phyloP scores from a whole-genome alignment of 2,329 filamentous ascomycete species.

The Didymella pinodella region DNA sequence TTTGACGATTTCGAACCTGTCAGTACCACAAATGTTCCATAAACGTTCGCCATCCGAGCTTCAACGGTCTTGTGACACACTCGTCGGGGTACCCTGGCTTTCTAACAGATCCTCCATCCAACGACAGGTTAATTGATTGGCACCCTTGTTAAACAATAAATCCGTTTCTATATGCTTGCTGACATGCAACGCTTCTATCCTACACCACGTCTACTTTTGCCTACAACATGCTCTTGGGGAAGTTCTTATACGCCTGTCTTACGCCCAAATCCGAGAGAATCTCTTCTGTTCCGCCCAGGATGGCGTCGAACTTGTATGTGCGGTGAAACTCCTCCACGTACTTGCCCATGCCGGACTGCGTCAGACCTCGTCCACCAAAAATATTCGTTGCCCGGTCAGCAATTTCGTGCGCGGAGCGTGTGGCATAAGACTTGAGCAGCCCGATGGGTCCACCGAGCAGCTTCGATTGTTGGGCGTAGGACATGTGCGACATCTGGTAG shows the following conservation, averaged over 20 bases:
- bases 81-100: constrained; percentile 6
- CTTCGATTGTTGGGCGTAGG: constrained; percentile 76
- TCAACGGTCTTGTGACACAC: constrained; percentile 20
- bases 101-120: constrained; percentile 2
- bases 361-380: constrained; percentile 82
- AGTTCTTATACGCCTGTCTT: constrained; percentile 81
- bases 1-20: constrained; percentile 22
- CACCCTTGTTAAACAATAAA: constrained; percentile 1
- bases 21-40: constrained; percentile 31
- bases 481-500: constrained; percentile 88
- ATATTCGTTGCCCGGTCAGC: constrained; percentile 86
- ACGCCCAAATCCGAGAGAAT: constrained; percentile 83
- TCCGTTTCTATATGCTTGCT: constrained; percentile 3
- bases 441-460: constrained; percentile 82
- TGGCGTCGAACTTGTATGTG: constrained; percentile 75
- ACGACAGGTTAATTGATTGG: constrained; percentile 7
- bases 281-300: constrained; percentile 81
- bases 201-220: constrained; percentile 14
- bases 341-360: constrained; percentile 82
- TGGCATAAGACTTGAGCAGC: constrained; percentile 80
- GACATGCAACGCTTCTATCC: constrained; percentile 19
- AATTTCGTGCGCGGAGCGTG: constrained; percentile 80
- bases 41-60: constrained; percentile 23
- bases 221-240: constrained; percentile 85
- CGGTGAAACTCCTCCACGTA: constrained; percentile 85